Conservation (phyloP, 495 filamentous ascomycete genomes). For the Daldinia childiae region DNA sequence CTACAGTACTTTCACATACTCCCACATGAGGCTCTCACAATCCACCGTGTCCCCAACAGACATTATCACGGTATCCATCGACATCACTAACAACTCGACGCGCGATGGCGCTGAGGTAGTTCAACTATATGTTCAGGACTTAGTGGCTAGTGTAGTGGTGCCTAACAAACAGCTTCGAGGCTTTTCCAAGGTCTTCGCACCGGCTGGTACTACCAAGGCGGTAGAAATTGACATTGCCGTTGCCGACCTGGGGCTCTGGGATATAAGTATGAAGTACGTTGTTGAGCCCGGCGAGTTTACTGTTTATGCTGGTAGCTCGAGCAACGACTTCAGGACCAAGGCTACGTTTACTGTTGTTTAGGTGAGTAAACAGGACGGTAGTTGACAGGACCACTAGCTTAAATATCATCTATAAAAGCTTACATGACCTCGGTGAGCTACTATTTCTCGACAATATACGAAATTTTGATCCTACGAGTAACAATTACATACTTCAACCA, state of each 20-base stretch:
- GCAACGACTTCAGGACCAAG: constrained; percentile 64
- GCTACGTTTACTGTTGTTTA: constrained; percentile 61
- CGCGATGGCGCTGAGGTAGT: constrained; percentile 72
- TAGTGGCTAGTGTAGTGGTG: constrained; percentile 68
- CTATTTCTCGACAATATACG: neutral
- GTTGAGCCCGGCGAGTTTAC: constrained; percentile 74
- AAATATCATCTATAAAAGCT: neutral
- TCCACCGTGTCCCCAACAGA: constrained; percentile 55
- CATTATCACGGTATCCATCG: constrained; percentile 64
- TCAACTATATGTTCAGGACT: constrained; percentile 71
- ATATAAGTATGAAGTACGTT: constrained; percentile 71
- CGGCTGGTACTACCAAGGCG: constrained; percentile 65
- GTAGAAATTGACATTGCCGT: constrained; percentile 65
- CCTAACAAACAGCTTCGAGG: constrained; percentile 74
- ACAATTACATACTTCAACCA: neutral
- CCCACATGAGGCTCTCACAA: constrained; percentile 57
- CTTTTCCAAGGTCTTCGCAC: constrained; percentile 72
- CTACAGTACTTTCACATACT: constrained; percentile 70
- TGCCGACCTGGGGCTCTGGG: constrained; percentile 65
- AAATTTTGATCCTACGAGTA: neutral
- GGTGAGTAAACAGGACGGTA: neutral
- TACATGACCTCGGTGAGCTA: neutral
- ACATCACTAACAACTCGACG: constrained; percentile 64
- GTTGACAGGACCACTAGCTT: neutral
- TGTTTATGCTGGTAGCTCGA: constrained; percentile 66